phyloP scores from a whole-genome alignment of 2,329 filamentous ascomycete genomes.

The Ophiostoma himal-ulmi region DNA sequence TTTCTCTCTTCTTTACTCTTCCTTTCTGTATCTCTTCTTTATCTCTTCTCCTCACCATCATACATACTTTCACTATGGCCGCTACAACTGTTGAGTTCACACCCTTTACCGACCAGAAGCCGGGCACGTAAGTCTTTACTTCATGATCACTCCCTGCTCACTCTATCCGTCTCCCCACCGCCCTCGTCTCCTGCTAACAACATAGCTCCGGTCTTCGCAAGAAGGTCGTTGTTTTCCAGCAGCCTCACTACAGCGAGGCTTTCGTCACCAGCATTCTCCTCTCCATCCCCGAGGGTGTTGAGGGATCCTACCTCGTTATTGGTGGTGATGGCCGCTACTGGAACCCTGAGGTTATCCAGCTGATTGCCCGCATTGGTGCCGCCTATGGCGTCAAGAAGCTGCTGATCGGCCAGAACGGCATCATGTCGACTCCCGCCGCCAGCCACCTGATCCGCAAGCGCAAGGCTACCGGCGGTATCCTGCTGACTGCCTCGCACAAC shows the following conservation, averaged over 20 bases:
- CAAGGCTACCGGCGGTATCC: slow-evolving; percentile 91
- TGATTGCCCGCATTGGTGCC: slow-evolving; percentile 94
- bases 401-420: slow-evolving; percentile 90
- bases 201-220: slow-evolving; percentile 91
- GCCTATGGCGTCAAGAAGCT: slow-evolving; percentile 99
- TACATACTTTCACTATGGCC: slow-evolving; percentile 48
- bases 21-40: background rate
- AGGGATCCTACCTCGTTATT: slow-evolving; percentile 87
- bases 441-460: slow-evolving; percentile 93
- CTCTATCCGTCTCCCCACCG: background rate
- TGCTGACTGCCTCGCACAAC: slow-evolving; percentile 96
- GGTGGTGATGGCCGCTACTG: slow-evolving; percentile 95
- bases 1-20: background rate
- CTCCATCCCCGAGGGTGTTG: slow-evolving; percentile 88
- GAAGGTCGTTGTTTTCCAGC: slow-evolving; percentile 96
- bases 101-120: slow-evolving; percentile 94
- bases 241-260: slow-evolving; percentile 90
- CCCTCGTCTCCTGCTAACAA: background rate
- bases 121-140: slow-evolving; percentile 78
- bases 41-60: background rate
- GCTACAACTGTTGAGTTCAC: slow-evolving; percentile 72
- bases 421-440: slow-evolving; percentile 91
- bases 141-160: background rate
- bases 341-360: slow-evolving; percentile 92
- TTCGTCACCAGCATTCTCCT: slow-evolving; percentile 92